phyloP scores from a whole-genome alignment of 176 grass and related monocot species.

The Coix lacrymajobi region DNA sequence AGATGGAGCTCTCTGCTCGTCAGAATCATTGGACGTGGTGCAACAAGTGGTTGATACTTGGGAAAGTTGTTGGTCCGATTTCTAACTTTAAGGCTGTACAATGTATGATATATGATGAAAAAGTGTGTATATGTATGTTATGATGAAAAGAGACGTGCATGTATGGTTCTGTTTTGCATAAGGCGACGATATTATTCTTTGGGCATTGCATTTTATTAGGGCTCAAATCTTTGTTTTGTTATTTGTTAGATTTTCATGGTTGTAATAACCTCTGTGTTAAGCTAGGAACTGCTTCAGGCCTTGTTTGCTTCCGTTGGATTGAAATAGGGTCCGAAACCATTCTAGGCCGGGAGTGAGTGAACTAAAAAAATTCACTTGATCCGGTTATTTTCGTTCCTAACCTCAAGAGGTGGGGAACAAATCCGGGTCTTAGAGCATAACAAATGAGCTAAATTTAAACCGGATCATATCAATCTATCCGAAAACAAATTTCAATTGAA shows the following conservation, averaged over 20 bases:
- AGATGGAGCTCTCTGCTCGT: neutral
- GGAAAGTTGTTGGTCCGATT: neutral
- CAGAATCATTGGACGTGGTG: neutral
- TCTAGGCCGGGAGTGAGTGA: too few species aligned
- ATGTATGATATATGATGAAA: neutral
- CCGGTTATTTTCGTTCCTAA: too few species aligned
- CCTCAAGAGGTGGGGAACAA: too few species aligned
- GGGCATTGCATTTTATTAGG: neutral
- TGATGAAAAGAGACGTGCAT: neutral
- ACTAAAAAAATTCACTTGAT: too few species aligned
- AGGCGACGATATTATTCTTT: neutral
- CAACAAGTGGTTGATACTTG: neutral
- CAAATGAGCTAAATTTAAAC: too few species aligned
- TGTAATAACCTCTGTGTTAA: neutral
- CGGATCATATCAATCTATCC: too few species aligned
- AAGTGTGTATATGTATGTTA: neutral
- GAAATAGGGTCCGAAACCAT: too few species aligned
- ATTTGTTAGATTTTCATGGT: neutral
- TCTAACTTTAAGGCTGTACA: neutral
- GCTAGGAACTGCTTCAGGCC: neutral
- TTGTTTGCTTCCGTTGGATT: too few species aligned
- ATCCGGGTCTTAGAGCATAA: too few species aligned
- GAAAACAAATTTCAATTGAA: too few species aligned
- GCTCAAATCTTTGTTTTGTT: neutral
- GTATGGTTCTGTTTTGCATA: neutral